Base-by-base conservation (phyloP, 2,329 filamentous ascomycete genomes). In the Trichoderma aggressivum region DNA sequence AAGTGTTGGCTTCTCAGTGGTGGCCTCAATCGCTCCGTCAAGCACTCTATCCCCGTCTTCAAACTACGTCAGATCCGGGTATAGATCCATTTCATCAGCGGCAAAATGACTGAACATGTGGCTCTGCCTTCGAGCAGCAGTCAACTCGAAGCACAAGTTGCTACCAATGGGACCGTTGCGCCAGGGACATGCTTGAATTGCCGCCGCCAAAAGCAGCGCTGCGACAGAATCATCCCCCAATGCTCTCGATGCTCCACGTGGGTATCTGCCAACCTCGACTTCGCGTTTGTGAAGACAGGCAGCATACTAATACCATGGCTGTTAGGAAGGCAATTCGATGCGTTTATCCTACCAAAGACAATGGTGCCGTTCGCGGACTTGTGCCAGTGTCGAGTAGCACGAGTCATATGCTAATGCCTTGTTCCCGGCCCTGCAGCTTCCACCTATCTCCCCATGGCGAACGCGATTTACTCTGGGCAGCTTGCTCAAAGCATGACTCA, bases 311-410 rank as follows among this genome's bases (percentile, higher is more conserved):
- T 8, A 24, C 0, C 14, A 60, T 59, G 64, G 39, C 36, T 66
- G 50, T 55, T 32, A 59, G 65, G 55, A 68, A 68, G 39, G 36
- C 55, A 50, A n/a, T 68, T 60, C 55, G 65, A 32, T 68, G 55
- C 16, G 28, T 60, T 5, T 68, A 68, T 60, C 65, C 55, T 18
- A 32, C 50, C 7, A 59, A 59, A 36, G 43, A 18, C 2, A 36
- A 47, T 28, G 18, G 12, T 1, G 24, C 34, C 18, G 26, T 30
- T 21, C 53, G 18, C 18, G 50, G 34, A 28, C 64, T 59, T 11
- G 64, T 32, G n/a, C 53, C 26, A 18, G 34, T 47, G 4, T 58
- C 18, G 2, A 67, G 30, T 28, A 55, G 21, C n/a, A 39, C 53
- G 28, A n/a, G 21, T 59, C 24, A 59, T 28, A 58, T 67, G 64